Conservation (phyloP, 2,329 filamentous ascomycete genomes). For the Blastomyces silverae region DNA sequence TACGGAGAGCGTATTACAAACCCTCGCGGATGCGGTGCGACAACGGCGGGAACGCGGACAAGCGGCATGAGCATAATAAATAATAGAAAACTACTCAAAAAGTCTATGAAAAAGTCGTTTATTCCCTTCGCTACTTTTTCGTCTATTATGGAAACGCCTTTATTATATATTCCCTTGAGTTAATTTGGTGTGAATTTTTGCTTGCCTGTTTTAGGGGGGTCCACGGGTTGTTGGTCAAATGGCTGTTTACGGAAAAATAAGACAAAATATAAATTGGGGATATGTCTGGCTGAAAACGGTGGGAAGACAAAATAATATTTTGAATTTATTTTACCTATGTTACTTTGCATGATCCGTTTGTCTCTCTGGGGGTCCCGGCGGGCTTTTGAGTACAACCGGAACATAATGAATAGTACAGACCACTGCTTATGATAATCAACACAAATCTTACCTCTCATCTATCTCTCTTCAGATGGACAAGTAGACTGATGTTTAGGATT, state of each 20-base stretch:
- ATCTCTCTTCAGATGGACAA: neutral
- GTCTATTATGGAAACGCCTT: too few relatives aligned
- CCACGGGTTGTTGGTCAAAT: too few relatives aligned
- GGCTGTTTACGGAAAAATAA: neutral
- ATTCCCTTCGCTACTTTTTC: too few relatives aligned
- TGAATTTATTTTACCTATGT: neutral
- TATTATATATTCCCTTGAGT: neutral
- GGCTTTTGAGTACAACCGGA: neutral
- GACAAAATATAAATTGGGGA: neutral
- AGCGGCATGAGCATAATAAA: slow-evolving; percentile 3
- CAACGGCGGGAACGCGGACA: slow-evolving; percentile 44
- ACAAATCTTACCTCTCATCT: neutral
- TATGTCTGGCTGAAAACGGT: neutral
- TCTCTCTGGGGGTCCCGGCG: neutral
- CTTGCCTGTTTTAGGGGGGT: neutral
- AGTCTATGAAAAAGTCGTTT: neutral
- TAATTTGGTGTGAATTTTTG: neutral
- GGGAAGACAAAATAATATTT: neutral
- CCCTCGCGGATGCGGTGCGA: slow-evolving; percentile 72
- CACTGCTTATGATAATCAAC: neutral
- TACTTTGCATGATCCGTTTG: too few relatives aligned
- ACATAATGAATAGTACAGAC: neutral
- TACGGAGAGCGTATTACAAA: slow-evolving; percentile 69
- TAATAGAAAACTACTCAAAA: neutral
- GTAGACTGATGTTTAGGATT: neutral